These are phyloP conservation scores for Canna indica DNA, from an alignment of 176 grass and related monocot genomes.

Conservation along the genomic window DNA sequence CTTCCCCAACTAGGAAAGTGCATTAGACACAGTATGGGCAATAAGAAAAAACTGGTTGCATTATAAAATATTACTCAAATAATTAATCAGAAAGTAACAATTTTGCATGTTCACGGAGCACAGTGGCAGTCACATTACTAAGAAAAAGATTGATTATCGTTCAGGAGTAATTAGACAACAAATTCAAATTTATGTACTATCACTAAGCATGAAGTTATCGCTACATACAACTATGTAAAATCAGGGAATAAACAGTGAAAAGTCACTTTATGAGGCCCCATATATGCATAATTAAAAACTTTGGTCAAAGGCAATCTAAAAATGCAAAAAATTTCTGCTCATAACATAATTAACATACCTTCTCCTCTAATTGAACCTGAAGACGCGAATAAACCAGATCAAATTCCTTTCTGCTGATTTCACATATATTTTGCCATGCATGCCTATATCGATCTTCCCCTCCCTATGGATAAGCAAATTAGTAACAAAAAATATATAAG, in stretches of 20 bases:
- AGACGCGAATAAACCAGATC: conserved; percentile 71
- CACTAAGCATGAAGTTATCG: not conserved
- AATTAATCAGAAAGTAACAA: no score
- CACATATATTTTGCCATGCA: conserved; percentile 95
- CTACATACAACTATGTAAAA: not conserved
- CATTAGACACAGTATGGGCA: no score
- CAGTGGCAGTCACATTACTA: not conserved
- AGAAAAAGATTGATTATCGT: not conserved
- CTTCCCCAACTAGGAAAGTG: no score
- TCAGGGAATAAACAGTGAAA: not conserved
- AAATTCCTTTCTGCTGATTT: conserved; percentile 87
- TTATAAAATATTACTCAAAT: no score
- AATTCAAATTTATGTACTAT: no score
- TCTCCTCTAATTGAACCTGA: conserved; percentile 71
- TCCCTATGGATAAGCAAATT: conserved; percentile 40
- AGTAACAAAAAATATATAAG: not conserved
- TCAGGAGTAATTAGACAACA: not conserved
- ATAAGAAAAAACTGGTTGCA: no score
- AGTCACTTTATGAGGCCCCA: no score
- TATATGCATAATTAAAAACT: no score
- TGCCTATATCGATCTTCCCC: conserved; percentile 63
- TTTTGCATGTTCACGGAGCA: no score
- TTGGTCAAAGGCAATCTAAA: not conserved
- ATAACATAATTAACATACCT: conserved; percentile 37
- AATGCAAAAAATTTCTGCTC: not conserved